These are phyloP conservation scores for Leptographium lundbergii DNA, from an alignment of 2,329 filamentous ascomycete genomes.

Conservation along the genomic window DNA sequence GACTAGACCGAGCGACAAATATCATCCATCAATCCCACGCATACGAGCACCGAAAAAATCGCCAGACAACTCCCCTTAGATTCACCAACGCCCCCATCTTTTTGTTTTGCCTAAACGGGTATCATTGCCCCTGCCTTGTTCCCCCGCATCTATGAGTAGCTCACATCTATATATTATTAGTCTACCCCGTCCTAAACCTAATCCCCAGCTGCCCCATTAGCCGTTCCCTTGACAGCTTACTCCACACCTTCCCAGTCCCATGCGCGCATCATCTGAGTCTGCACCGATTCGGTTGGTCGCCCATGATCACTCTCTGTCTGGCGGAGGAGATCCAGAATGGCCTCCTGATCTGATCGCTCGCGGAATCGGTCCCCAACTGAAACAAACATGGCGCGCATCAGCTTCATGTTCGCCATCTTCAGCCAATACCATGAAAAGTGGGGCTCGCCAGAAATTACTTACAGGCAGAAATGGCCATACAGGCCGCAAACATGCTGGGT, in stretches of 20 bases:
- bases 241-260: constrained; percentile 14
- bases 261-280: constrained; percentile 17
- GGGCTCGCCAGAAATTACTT: constrained; percentile 12
- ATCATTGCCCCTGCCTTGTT: background rate
- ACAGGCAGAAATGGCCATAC: constrained; percentile 43
- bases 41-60: background rate
- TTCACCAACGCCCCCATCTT: background rate
- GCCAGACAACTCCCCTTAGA: background rate
- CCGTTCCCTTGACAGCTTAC: background rate
- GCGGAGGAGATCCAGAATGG: constrained; percentile 18
- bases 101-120: background rate
- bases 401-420: background rate
- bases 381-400: background rate
- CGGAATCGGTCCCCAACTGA: constrained; percentile 20
- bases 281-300: constrained; percentile 19
- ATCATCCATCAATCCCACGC: background rate
- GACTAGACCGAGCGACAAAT: background rate
- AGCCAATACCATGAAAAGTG: background rate
- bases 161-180: background rate
- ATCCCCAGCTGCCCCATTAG: background rate
- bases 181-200: background rate
- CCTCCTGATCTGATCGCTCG: constrained; percentile 16
- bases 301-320: constrained; percentile 19
- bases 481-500: constrained; percentile 40
- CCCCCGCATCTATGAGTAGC: background rate